Evolutionary conservation across 768 basidiomycete genomes (phyloP).

Genomic region (Boletus subparvulus): DNA sequence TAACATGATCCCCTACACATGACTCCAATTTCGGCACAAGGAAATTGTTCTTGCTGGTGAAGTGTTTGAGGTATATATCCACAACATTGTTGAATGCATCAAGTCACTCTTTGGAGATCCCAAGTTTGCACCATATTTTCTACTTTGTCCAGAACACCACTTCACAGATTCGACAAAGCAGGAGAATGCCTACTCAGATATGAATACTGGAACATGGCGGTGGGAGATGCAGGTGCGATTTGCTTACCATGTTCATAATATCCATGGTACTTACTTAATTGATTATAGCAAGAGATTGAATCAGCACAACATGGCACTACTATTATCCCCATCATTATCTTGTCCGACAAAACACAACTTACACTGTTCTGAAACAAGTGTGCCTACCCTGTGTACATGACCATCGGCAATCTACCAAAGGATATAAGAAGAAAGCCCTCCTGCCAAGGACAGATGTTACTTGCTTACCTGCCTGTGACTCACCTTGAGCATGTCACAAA

Average conservation of each 20-base stretch:
- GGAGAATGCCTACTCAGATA: background rate
- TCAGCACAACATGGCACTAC: background rate
- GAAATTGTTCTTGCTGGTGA: background rate
- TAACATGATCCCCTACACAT: background rate
- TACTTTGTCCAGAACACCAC: background rate
- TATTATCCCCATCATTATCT: background rate
- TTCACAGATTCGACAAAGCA: background rate
- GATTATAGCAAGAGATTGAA: background rate
- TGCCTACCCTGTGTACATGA: background rate
- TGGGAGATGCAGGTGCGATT: background rate
- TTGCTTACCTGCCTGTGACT: background rate
- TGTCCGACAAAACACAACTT: background rate
- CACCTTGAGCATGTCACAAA: background rate
- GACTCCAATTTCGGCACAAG: background rate
- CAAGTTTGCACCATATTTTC: background rate
- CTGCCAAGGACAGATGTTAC: background rate
- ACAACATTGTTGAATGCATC: background rate
- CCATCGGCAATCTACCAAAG: background rate
- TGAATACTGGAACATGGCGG: background rate
- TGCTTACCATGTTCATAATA: no score
- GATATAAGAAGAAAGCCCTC: background rate
- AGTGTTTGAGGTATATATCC: background rate
- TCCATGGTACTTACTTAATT: background rate
- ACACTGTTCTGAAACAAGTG: background rate
- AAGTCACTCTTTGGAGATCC: background rate